Percentiles rank a stretch among this genome's conserved stretches.
Conservation (phyloP, 129 eudicot genomes). For the Mikania micrantha region DNA sequence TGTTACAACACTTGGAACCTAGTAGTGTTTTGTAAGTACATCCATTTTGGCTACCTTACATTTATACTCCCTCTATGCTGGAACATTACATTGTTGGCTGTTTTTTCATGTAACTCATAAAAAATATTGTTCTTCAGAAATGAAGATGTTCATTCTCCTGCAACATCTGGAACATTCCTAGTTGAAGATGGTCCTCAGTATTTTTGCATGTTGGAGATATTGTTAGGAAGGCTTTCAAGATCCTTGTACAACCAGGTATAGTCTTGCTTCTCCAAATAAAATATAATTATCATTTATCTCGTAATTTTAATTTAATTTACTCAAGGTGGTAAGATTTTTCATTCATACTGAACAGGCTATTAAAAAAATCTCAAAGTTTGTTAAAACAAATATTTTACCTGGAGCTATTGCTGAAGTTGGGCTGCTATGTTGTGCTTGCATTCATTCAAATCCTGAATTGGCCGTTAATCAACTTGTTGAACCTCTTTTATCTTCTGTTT, state of each 20-base stretch:
- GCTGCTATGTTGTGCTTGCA: slow-evolving; percentile 93
- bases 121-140: slow-evolving; percentile 46
- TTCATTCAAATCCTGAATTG: slow-evolving; percentile 75
- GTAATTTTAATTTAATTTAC: neutral
- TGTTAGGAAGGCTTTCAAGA: slow-evolving; percentile 85
- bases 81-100: neutral
- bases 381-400: slow-evolving; percentile 85
- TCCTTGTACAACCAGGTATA: slow-evolving; percentile 81
- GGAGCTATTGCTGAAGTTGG: slow-evolving; percentile 99
- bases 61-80: slow-evolving; percentile 14
- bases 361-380: slow-evolving; percentile 83
- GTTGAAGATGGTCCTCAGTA: slow-evolving; percentile 97
- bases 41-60: slow-evolving; percentile 3
- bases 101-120: neutral
- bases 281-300: neutral
- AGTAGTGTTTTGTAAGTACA: slow-evolving; percentile 77
- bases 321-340: slow-evolving; percentile 1
- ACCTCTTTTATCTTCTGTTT: slow-evolving; percentile 65
- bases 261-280: slow-evolving; percentile 4
- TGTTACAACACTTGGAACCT: slow-evolving; percentile 94
- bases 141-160: slow-evolving; percentile 68
- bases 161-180: slow-evolving; percentile 86
- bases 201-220: slow-evolving; percentile 86
- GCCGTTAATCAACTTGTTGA: slow-evolving; percentile 76
- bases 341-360: slow-evolving; percentile 57